Base-by-base conservation (phyloP, 2,329 filamentous ascomycete genomes). In the Triangularia setosa region DNA sequence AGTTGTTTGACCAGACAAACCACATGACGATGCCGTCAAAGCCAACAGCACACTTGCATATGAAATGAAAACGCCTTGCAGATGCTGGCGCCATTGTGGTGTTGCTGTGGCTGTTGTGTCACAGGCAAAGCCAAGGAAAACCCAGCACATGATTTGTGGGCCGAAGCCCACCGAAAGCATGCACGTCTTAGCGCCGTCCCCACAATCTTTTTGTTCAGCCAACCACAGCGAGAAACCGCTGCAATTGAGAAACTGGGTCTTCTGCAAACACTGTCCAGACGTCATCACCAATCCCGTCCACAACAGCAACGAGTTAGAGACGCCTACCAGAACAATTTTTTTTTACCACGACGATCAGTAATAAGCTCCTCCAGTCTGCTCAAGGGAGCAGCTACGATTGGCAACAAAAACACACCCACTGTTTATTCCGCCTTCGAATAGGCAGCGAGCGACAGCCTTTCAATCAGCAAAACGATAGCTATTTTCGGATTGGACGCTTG, bases 241-340 rank as follows among this genome's bases (percentile, higher is more conserved):
- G 23, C 23, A 55, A 27, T 55, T 55, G 52, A 28, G 52, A 55
- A 55, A 24, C 25, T 24, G 52, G 52, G 24, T 18, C 52, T 24
- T n/a, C 52, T 55, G 52, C 52, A 55, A 55, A 28, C 52, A 55
- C 52, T 55, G 52, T 16, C 14, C 52, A 55, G 52, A 55, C 52
- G 52, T 55, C 52, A 55, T 55, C 52, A 55, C 25, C 52, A 24
- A 55, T 28, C 52, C 52, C 21, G 11, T 16, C 52, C 14, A 23
- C 52, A 55, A 55, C 16, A 55, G 23, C 4, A 27, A 12, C 11
- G 23, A 55, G 52, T 24, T 25, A 16, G 52, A 55, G 23, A 55
- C 21, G 24, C 44, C 44, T 8, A 55, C 52, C 52, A 55, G 25
- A 24, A 12, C 48, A 53, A 33, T 33, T 12, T 11, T 40, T 55